Evolutionary conservation across 2,329 filamentous ascomycete genomes (phyloP).

Genomic region (Phoma sp.): DNA sequence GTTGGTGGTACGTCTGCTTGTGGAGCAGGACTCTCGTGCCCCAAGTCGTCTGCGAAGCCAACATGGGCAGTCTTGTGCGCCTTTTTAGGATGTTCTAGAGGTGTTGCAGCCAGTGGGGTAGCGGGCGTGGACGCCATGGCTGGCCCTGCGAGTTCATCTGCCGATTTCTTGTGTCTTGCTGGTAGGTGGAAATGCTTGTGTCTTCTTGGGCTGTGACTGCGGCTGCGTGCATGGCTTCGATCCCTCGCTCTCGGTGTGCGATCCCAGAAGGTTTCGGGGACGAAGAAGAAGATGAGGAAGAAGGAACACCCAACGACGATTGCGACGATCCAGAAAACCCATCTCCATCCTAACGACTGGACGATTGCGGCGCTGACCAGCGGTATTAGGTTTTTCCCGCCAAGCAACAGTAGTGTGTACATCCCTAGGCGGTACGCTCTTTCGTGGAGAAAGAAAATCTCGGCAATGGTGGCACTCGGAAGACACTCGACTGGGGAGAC

Average conservation of each 20-base stretch:
- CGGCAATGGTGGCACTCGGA: slow-evolving; percentile 90
- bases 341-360: slow-evolving; percentile 78
- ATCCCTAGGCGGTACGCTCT: slow-evolving; percentile 91
- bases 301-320: slow-evolving; percentile 77
- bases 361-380: slow-evolving; percentile 87
- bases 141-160: slow-evolving; percentile 11
- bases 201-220: slow-evolving; percentile 36
- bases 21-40: slow-evolving; percentile 2
- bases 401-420: slow-evolving; percentile 85
- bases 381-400: slow-evolving; percentile 90
- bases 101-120: slow-evolving; percentile 5
- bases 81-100: slow-evolving; percentile 16
- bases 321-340: slow-evolving; percentile 89
- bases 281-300: slow-evolving; percentile 81
- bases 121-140: slow-evolving; percentile 1
- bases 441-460: slow-evolving; percentile 96
- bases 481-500: slow-evolving; percentile 91
- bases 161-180: slow-evolving; percentile 27
- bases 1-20: slow-evolving; percentile 9
- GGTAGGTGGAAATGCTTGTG: slow-evolving; percentile 39
- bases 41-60: slow-evolving; percentile 58
- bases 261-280: slow-evolving; percentile 97
- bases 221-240: slow-evolving; percentile 45
- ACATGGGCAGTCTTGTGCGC: slow-evolving; percentile 47
- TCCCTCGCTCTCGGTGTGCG: slow-evolving; percentile 67